phyloP scores from a whole-genome alignment of 139 green algal species.

The Dunaliella primolecta region DNA sequence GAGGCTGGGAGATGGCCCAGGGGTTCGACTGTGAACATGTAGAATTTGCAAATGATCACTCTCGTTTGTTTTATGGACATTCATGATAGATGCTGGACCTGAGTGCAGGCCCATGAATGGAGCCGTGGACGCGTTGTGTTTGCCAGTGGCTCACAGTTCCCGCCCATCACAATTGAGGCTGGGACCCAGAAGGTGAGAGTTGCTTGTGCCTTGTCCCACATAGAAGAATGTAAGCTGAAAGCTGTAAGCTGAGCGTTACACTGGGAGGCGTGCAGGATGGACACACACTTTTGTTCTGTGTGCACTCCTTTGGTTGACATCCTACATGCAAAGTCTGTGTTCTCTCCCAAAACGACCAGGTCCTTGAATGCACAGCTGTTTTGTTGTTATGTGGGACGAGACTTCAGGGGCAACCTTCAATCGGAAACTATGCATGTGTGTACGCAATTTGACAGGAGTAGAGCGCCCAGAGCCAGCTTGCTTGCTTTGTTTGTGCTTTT shows the following conservation, averaged over 20 bases:
- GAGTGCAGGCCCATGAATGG: conserved; percentile 38
- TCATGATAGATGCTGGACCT: too few species aligned
- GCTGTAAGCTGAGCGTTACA: too few species aligned
- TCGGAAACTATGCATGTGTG: too few species aligned
- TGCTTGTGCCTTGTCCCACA: neutral
- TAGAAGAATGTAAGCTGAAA: conserved; percentile 19
- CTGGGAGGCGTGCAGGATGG: neutral
- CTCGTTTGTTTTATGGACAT: too few species aligned
- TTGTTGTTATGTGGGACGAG: too few species aligned
- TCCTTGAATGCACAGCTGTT: too few species aligned
- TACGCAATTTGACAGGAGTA: neutral
- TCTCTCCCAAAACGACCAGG: neutral
- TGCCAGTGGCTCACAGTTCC: conserved; percentile 70
- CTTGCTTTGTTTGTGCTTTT: too few species aligned
- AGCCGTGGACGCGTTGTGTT: conserved; percentile 67
- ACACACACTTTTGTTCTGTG: neutral
- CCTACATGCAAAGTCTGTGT: neutral
- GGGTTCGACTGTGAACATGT: too few species aligned
- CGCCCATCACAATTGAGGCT: neutral
- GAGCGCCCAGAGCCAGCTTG: too few species aligned
- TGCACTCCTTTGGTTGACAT: neutral
- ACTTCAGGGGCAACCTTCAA: too few species aligned
- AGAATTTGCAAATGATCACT: too few species aligned
- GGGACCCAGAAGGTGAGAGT: neutral
- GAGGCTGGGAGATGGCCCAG: too few species aligned